Base-by-base conservation (phyloP, 2,329 filamentous ascomycete species). In the Beauveria australis region DNA sequence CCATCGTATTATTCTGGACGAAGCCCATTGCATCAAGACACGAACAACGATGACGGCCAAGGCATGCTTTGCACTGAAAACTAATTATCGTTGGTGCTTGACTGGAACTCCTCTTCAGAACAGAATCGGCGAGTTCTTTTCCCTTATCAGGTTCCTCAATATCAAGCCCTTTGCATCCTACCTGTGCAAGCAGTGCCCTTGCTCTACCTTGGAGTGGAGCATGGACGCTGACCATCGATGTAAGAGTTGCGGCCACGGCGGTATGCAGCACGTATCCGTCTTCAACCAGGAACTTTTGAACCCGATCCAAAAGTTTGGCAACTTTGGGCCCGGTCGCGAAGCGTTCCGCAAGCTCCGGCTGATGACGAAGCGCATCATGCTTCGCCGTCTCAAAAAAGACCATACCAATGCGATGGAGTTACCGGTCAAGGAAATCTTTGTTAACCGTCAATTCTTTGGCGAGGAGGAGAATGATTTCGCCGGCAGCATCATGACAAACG, bases 391-490 rank as follows among this genome's bases (percentile, higher is more conserved):
- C 73, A 99, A 99, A 79, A 89, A 89, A 66, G 92, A 99, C 68
- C 87, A 97, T 68, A 96, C 91, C 19, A 87, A 93, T 62, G 89
- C 92, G 0, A 96, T 99, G 92, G 94, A 97, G 71, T 82, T 99
- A 33, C 94, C 94, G 1, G 90, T 95, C 56, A 99, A 97, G 76
- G 90, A 97, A 68, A 88, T 97, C 57, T 84, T 91, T 61, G 86
- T 99, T 46, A 89, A 96, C 70, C 90, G 93, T 57, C 92, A 97
- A 72, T 97, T 97, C 74, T 99, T 99, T 68, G 92, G 93, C 54
- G 92, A 96, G 67, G 91, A 93, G 48, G 94, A 99, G 74, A 92
- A 92, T 57, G 94, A 99, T 72, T 95, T 99, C 71, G 95, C 93
- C 40, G 85, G 86, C 60, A 96, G 91, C 68, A 96, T 99, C 78